These are phyloP conservation scores for Epichloe typhina DNA, from an alignment of 2,329 filamentous ascomycete genomes.

Conservation along the genomic window DNA sequence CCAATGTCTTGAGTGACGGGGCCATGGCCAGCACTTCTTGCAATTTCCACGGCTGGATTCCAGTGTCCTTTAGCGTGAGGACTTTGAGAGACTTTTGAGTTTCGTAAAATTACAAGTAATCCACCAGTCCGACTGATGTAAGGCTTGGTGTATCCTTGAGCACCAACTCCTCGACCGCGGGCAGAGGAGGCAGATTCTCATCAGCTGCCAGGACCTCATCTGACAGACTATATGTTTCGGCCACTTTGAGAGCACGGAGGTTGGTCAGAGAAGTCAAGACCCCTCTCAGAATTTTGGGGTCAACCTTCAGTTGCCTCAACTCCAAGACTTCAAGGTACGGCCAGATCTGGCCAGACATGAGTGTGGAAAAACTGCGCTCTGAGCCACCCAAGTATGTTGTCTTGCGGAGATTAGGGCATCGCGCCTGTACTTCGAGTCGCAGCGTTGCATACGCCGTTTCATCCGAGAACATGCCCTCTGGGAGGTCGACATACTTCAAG, in stretches of 20 bases:
- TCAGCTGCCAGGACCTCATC: constrained; percentile 63
- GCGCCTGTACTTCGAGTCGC: constrained; percentile 69
- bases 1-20: constrained; percentile 42
- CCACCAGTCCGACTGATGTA: constrained; percentile 55
- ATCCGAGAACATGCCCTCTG: constrained; percentile 74
- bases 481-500: constrained; percentile 79
- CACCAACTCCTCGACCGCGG: constrained; percentile 58
- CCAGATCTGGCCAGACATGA: constrained; percentile 56
- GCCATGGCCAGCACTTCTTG: constrained; percentile 47
- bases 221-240: constrained; percentile 54
- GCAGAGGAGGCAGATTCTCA: constrained; percentile 57
- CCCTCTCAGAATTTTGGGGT: constrained; percentile 56
- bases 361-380: constrained; percentile 60
- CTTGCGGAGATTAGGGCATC: constrained; percentile 73
- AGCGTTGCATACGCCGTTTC: constrained; percentile 63
- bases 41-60: constrained; percentile 50
- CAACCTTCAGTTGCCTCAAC: constrained; percentile 52
- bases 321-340: constrained; percentile 60
- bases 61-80: constrained; percentile 59
- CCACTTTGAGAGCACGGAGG: constrained; percentile 63
- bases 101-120: constrained; percentile 50
- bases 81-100: constrained; percentile 49
- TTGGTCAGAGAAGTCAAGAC: constrained; percentile 54
- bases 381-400: constrained; percentile 75
- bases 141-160: constrained; percentile 59